Conservation (phyloP, 305 asterid species). For the Petunia hybrid region DNA sequence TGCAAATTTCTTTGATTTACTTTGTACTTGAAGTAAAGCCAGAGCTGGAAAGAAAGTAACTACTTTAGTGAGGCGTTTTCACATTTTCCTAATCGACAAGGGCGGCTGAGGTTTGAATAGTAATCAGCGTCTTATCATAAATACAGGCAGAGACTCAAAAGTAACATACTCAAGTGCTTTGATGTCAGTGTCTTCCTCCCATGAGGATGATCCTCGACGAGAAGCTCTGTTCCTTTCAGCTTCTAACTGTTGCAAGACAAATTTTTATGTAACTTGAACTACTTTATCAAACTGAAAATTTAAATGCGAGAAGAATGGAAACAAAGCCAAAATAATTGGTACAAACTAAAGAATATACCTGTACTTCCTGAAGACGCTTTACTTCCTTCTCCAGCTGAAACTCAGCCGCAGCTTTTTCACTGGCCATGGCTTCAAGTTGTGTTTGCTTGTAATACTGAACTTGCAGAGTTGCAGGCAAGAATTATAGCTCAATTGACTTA, state of each 20-base stretch:
- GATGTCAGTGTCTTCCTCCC: slow-evolving; percentile 97
- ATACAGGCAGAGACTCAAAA: background rate
- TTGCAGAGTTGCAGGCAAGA: slow-evolving; percentile 22
- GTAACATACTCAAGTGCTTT: slow-evolving; percentile 91
- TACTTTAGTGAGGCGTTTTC: background rate
- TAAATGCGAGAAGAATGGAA: background rate
- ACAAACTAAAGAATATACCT: slow-evolving; percentile 56
- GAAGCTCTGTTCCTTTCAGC: slow-evolving; percentile 83
- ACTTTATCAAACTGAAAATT: background rate
- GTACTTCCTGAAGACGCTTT: slow-evolving; percentile 86
- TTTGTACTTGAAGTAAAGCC: background rate
- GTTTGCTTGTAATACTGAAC: slow-evolving; percentile 98
- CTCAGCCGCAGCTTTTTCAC: slow-evolving; percentile 99
- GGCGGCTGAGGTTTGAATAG: background rate
- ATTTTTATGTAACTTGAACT: slow-evolving; percentile 5
- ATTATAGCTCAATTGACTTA: background rate
- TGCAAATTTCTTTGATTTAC: slow-evolving; percentile 1
- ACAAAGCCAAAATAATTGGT: slow-evolving; percentile 19
- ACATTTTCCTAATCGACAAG: slow-evolving; percentile 19
- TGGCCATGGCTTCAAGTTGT: slow-evolving; percentile 96
- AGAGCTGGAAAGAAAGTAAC: slow-evolving; percentile 14
- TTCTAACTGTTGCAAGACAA: slow-evolving; percentile 66
- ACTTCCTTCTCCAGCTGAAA: slow-evolving; percentile 98
- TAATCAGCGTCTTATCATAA: slow-evolving; percentile 6
- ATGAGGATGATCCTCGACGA: slow-evolving; percentile 91